Evolutionary conservation across 164 flowering plant genomes (phyloP).

Genomic region (Buxus sempervirens): DNA sequence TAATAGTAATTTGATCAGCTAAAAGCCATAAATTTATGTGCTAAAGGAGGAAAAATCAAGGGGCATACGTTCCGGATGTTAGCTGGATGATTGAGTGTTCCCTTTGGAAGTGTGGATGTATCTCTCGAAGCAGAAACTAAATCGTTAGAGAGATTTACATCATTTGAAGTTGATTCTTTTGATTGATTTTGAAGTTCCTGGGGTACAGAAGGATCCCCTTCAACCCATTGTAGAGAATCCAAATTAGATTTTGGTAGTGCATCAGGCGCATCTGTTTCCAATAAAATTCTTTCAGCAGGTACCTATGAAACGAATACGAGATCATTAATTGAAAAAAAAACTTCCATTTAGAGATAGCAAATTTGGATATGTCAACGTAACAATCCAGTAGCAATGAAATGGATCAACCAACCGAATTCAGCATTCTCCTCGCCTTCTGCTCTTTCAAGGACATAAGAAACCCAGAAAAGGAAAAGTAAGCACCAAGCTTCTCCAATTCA

Average conservation of each 20-base stretch:
- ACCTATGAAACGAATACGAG: slow-evolving; percentile 34
- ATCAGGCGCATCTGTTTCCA: slow-evolving; percentile 97
- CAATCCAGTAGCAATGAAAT: neutral
- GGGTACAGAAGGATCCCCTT: slow-evolving; percentile 40
- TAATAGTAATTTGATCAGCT: too few relatives aligned
- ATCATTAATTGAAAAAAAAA: neutral
- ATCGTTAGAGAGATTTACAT: slow-evolving; percentile 9
- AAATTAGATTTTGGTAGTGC: slow-evolving; percentile 58
- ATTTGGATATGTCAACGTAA: neutral
- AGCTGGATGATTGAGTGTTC: slow-evolving; percentile 81
- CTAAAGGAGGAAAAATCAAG: neutral
- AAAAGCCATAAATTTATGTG: neutral
- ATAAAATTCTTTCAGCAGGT: slow-evolving; percentile 66
- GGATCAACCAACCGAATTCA: slow-evolving; percentile 47
- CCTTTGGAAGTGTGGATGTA: slow-evolving; percentile 35
- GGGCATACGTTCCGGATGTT: slow-evolving; percentile 56
- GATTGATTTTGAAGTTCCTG: slow-evolving; percentile 26
- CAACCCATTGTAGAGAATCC: slow-evolving; percentile 42
- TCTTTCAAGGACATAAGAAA: slow-evolving; percentile 66
- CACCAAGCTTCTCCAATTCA: slow-evolving; percentile 77
- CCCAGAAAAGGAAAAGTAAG: slow-evolving; percentile 97
- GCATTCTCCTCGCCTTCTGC: slow-evolving; percentile 79
- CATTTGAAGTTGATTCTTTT: slow-evolving; percentile 18
- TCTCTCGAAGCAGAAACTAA: slow-evolving; percentile 16
- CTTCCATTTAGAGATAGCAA: neutral